Evolutionary conservation across 345 rosid genomes (phyloP), one percentile per base, ranked within the genome.

Genomic region (Linum usitatissimum): DNA sequence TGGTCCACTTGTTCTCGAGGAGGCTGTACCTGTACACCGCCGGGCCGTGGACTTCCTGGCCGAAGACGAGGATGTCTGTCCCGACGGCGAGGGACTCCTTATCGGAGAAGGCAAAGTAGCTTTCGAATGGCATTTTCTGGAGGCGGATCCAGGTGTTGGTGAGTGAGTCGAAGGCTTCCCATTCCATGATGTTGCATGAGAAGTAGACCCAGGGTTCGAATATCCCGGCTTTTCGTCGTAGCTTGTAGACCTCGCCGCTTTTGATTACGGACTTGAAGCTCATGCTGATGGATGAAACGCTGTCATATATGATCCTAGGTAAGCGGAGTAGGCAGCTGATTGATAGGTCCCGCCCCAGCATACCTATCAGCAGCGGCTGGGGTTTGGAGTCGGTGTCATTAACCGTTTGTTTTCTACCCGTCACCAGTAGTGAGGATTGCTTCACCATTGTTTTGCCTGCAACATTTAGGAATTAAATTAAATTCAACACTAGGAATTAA

Each of bases 151-250:
- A 89, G 31, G 81, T 73, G 28, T 66, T 3, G 38, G 66, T 69
- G 58, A 72, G 56, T 3, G 98, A 95, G 74, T 89, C 96, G 69
- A 81, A 86, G 42, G 85, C 85, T 69, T 83, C 93, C 98, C 98
- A 92, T 64, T 84, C 81, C 13, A 76, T 64, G 57, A 81, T 78
- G 60, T 76, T 71, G 66, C 95, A 84, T 0, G 95, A 85, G 76
- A 89, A 84, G 68, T 86, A 92, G 6, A 87, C 79, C 98, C 98
- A 92, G 53, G 84, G 87, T 56, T 79, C 83, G 12, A 66, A 20
- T 6, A 76, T 55, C 17, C 78, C 78, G 30, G 42, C 61, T 65
- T 45, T 56, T 64, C 72, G 65, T 68, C 83, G 70, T 58, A 73
- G 68, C 67, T 68, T 68, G 42, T 79, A 79, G 14, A 79, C 63